phyloP scores from a whole-genome alignment of 1,139 yeast genomes.

The Pichia sp. region DNA sequence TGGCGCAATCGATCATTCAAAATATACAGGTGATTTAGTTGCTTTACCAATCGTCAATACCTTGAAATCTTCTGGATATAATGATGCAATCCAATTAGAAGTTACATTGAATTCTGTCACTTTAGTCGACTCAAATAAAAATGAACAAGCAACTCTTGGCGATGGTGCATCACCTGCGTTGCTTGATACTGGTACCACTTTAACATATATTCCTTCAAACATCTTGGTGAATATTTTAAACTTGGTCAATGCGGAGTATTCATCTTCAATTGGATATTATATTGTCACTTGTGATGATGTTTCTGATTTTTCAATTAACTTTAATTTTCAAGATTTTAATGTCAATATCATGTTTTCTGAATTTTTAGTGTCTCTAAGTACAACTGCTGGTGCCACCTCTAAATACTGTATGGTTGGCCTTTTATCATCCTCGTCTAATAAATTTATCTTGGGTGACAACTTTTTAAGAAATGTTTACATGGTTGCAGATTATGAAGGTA shows the following conservation, averaged over 20 bases:
- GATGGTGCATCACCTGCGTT: constrained; percentile 39
- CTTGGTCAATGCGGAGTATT: constrained; percentile 35
- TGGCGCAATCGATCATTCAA: constrained; percentile 53
- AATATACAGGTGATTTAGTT: constrained; percentile 41
- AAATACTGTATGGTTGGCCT: constrained; percentile 18
- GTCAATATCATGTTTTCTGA: constrained; percentile 41
- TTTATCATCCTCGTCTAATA: constrained; percentile 26
- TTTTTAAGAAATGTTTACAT: constrained; percentile 68
- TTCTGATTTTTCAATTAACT: constrained; percentile 31
- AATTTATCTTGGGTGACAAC: constrained; percentile 58
- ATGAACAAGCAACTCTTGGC: constrained; percentile 31
- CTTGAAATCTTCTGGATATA: constrained; percentile 25
- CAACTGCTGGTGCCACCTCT: constrained; percentile 6
- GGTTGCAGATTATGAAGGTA: constrained; percentile 67
- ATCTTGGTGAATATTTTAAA: constrained; percentile 36
- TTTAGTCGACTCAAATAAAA: constrained; percentile 3
- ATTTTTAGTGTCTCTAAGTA: constrained; percentile 23
- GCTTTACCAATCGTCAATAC: constrained; percentile 41
- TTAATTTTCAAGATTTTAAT: constrained; percentile 46
- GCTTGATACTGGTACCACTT: constrained; percentile 65
- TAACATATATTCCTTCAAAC: constrained; percentile 45
- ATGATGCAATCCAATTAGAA: constrained; percentile 35
- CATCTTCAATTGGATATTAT: constrained; percentile 31
- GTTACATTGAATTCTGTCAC: constrained; percentile 35
- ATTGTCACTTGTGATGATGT: constrained; percentile 29